phyloP scores from a whole-genome alignment of 345 rosid species.

The Litchi chinensis region DNA sequence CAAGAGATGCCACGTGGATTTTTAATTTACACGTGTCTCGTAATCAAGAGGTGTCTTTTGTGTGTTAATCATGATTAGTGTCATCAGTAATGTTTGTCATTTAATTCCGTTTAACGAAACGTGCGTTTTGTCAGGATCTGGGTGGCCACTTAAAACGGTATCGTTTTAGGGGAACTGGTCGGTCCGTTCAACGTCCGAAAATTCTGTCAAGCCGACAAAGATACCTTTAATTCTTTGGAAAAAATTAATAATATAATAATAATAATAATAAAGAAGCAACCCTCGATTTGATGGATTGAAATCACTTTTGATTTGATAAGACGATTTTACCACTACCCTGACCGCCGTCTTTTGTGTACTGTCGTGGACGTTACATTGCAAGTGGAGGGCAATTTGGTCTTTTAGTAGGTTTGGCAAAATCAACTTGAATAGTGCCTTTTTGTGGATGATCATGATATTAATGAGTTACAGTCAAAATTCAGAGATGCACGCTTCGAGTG shows the following conservation, averaged over 20 bases:
- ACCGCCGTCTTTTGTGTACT: not conserved
- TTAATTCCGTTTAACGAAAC: not conserved
- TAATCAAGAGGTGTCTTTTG: not conserved
- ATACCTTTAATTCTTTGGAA: slow-evolving; percentile 26
- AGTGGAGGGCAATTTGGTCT: not conserved
- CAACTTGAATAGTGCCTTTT: not conserved
- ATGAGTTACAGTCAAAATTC: not conserved
- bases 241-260: too few species aligned
- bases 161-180: slow-evolving; percentile 22
- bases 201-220: slow-evolving; percentile 37
- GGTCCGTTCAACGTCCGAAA: slow-evolving; percentile 27
- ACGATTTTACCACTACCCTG: slow-evolving; percentile 6
- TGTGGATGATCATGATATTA: not conserved
- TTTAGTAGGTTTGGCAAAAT: not conserved
- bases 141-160: slow-evolving; percentile 5
- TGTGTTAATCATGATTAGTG: slow-evolving; percentile 20
- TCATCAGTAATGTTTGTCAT: not conserved
- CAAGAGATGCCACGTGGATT: slow-evolving; percentile 1
- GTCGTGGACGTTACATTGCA: not conserved
- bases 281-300: not conserved
- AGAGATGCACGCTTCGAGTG: not conserved
- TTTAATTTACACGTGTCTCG: slow-evolving; percentile 19
- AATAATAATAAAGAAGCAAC: not conserved
- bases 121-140: slow-evolving; percentile 3
- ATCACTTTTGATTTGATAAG: not conserved